Evolutionary conservation across 2,329 filamentous ascomycete species (phyloP), one percentile per base, ranked within the genome.

Genomic region (Colletotrichum zoysiae): DNA sequence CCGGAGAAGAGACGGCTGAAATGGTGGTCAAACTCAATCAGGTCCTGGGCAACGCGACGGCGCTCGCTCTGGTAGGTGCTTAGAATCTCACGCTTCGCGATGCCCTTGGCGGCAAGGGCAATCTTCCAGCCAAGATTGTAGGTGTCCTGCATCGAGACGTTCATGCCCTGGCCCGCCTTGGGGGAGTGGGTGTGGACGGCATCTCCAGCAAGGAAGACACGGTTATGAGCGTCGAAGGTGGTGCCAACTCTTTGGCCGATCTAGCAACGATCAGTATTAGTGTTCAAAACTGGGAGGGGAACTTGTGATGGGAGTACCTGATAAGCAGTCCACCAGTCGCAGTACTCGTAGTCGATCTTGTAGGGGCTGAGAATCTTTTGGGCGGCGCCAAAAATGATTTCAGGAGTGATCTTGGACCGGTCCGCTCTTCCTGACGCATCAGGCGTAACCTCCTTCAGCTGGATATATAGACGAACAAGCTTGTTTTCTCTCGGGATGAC

Each of bases 131-230:
- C 87, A 0, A 89, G 83, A 65, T 89, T 89, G 77, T 84, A 88
- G 0, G 83, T 80, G 77, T 93, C 91, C 75, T 92, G 90, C 88
- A 93, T 91, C 40, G 85, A 88, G 2, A 92, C 88, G 75, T 93
- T 93, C 90, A 93, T 93, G 16, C 91, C 91, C 76, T 92, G 90
- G 2, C 90, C 90, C 0, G 89, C 90, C 76, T 92, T 92, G 26
- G 90, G 90, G 9, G 76, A 77, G 74, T 87, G 85, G 1, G 85
- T 88, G 75, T 86, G 85, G 1, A 88, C 87, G 1, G 90, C 91
- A 78, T 93, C 92, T 2, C 92, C 92, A 0, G 91, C 90, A 5
- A 94, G 83, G 78, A 95, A 94, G 12, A 95, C 84, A 5, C 90
- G 85, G 33, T 87, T 84, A 16, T 83, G 80, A 8, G 84, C 83